phyloP scores from a whole-genome alignment of 371 early-diverging fungal genomes.

The Mucor piriformis region DNA sequence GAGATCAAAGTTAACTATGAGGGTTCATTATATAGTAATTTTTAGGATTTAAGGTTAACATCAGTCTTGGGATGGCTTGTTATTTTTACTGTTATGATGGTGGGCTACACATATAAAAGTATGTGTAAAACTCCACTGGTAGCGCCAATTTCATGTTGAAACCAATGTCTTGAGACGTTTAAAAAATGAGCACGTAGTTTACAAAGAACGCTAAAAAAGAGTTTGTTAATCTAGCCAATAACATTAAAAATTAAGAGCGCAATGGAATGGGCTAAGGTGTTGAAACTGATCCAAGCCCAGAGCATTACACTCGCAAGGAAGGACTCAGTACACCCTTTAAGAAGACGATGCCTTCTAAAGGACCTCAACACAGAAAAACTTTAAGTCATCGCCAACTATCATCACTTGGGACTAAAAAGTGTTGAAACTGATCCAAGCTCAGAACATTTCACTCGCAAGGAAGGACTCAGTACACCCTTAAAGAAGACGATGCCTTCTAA shows the following conservation, averaged over 20 bases:
- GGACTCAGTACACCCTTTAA: too few species aligned
- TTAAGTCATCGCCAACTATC: constrained; percentile 6
- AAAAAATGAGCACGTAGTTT: too few species aligned
- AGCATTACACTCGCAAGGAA: constrained; percentile 14
- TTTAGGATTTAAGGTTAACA: too few species aligned
- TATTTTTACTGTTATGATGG: too few species aligned
- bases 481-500: constrained; percentile 15
- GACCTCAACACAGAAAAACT: constrained; percentile 10
- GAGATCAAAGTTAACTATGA: background rate
- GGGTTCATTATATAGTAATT: background rate
- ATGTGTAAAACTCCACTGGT: too few species aligned
- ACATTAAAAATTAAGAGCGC: constrained; percentile 10
- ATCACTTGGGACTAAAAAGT: constrained; percentile 7
- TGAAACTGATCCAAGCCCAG: constrained; percentile 16
- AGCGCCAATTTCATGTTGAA: too few species aligned
- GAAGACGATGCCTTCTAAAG: constrained; percentile 15
- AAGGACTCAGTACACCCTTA: too few species aligned
- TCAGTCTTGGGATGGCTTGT: too few species aligned
- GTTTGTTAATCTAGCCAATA: background rate
- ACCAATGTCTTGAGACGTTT: too few species aligned
- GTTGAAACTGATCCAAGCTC: constrained; percentile 17
- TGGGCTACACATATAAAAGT: too few species aligned
- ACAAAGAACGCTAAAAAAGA: too few species aligned
- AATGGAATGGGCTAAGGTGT: too few species aligned
- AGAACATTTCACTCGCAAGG: constrained; percentile 12